Evolutionary conservation across 2,329 filamentous ascomycete genomes (phyloP).

Genomic region (Berkeleyomyces basicola): DNA sequence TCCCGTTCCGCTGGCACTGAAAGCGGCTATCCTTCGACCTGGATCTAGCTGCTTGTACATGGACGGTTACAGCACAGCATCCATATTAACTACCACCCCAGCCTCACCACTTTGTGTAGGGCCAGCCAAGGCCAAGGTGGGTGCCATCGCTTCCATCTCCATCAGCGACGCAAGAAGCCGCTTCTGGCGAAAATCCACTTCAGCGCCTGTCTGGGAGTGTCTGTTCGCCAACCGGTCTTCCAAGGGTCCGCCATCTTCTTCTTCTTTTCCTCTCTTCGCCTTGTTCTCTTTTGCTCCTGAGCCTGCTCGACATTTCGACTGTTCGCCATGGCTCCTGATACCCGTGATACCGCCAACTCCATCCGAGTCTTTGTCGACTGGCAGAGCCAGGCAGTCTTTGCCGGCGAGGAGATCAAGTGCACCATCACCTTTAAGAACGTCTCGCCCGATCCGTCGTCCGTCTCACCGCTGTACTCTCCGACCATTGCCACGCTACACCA

Average conservation of each 20-base stretch:
- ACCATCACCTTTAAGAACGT: slow-evolving; percentile 94
- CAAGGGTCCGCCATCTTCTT: not conserved
- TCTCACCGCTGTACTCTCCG: not conserved
- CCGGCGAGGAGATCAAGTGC: slow-evolving; percentile 89
- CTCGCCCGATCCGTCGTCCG: slow-evolving; percentile 25
- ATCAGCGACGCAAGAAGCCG: not conserved
- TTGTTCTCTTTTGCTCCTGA: not conserved
- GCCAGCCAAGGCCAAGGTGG: not conserved
- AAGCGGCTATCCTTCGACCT: not conserved
- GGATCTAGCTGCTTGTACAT: not conserved
- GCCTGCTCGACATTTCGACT: not conserved
- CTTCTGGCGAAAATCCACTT: not conserved
- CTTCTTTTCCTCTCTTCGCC: not conserved
- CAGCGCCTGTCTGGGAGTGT: not conserved
- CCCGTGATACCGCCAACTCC: slow-evolving; percentile 33
- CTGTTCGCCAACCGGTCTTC: not conserved
- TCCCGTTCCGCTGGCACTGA: not conserved
- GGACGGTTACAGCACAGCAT: not conserved
- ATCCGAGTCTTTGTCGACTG: slow-evolving; percentile 93
- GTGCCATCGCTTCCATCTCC: not conserved
- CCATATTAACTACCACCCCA: not conserved
- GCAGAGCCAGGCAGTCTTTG: slow-evolving; percentile 87
- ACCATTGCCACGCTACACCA: slow-evolving; percentile 17
- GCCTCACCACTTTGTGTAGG: not conserved
- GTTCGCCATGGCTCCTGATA: slow-evolving; percentile 32